Evolutionary conservation across 208 protist species (phyloP).

Genomic region (Crithidia brevicula): DNA sequence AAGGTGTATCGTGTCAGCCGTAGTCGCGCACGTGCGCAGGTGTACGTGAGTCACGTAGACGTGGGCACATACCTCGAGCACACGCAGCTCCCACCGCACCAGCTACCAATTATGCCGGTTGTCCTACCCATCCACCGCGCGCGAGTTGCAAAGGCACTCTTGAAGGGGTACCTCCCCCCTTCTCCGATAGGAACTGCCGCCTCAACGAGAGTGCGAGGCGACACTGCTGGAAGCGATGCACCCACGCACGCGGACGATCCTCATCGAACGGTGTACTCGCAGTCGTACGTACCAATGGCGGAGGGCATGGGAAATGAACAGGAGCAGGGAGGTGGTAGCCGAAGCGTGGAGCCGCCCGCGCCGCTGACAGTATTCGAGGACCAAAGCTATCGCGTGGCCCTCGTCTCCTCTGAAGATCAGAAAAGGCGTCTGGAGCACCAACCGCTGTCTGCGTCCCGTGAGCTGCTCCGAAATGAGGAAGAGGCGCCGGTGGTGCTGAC

Average conservation of each 20-base stretch:
- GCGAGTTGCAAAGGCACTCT: slow-evolving; percentile 24
- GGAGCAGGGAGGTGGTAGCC: slow-evolving; percentile 1
- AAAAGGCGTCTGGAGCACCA: neutral
- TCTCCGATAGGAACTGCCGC: neutral
- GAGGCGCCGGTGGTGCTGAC: slow-evolving; percentile 20
- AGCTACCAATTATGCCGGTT: slow-evolving; percentile 17
- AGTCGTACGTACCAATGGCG: slow-evolving; percentile 13
- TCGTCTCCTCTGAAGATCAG: slow-evolving; percentile 17
- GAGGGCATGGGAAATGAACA: slow-evolving; percentile 13
- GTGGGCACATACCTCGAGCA: slow-evolving; percentile 21
- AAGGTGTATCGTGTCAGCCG: neutral
- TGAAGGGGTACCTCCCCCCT: neutral
- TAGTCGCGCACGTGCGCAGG: neutral
- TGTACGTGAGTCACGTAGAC: slow-evolving; percentile 23
- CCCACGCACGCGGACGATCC: slow-evolving; percentile 7
- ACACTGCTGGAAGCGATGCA: neutral
- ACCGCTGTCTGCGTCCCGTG: neutral
- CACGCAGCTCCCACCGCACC: slow-evolving; percentile 6
- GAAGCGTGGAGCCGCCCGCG: neutral
- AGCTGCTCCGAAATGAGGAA: neutral
- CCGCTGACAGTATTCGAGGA: slow-evolving; percentile 33
- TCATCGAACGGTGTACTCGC: slow-evolving; percentile 26
- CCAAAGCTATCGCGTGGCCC: slow-evolving; percentile 29
- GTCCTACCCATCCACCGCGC: slow-evolving; percentile 22
- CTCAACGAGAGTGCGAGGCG: neutral